Evolutionary conservation across 1,284 basidiomycete genomes (phyloP), one percentile per base, ranked within the genome.

Genomic region (Microbotryomycetes sp.): DNA sequence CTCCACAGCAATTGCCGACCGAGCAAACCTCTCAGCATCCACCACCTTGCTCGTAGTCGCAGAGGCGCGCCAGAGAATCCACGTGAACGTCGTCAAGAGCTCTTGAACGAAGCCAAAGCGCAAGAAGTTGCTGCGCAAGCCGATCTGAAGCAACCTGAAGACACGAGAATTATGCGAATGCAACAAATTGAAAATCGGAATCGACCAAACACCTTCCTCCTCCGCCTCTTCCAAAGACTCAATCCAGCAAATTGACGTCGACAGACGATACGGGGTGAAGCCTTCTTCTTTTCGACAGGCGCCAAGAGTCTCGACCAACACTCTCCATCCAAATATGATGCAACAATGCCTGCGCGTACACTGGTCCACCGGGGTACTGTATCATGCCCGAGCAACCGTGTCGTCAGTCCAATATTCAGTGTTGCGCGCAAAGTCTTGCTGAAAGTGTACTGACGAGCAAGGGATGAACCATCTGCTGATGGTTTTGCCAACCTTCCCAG

Each of bases 401-500:
- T n/a, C 21, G 30, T 51, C 50, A 41, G 35, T 15, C 7, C 7
- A 23, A 7, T 7, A 4, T 45, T 23, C 24, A 30, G 28, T 51
- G 28, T 3, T 28, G 21, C n/a, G n/a, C n/a, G n/a, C n/a, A n/a
- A n/a, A 9, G 35, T 41, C 35, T 41, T 18, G 35, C 18, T 26
- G 23, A 16, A 47, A 28, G 24, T 41, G 9, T 18, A 41, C 66
- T 45, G 45, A 71, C 70, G 50, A 65, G 62, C 5, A 59, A 49
- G n/a, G 70, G 70, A 51, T 71, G 70, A n/a, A 70, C 68, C 66
- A 63, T 66, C 30, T 66, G 57, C 60, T 68, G 67, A 16, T 60
- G 56, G 28, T 52, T 60, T 57, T 72, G 71, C 60, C 64, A 73
- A 26, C 71, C 71, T 51, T 73, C 71, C 64, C 68, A 73, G 2